Evolutionary conservation across 805 yeast genomes (phyloP), one percentile per base, ranked within the genome.

Genomic region (Torulaspora microellipsoides): DNA sequence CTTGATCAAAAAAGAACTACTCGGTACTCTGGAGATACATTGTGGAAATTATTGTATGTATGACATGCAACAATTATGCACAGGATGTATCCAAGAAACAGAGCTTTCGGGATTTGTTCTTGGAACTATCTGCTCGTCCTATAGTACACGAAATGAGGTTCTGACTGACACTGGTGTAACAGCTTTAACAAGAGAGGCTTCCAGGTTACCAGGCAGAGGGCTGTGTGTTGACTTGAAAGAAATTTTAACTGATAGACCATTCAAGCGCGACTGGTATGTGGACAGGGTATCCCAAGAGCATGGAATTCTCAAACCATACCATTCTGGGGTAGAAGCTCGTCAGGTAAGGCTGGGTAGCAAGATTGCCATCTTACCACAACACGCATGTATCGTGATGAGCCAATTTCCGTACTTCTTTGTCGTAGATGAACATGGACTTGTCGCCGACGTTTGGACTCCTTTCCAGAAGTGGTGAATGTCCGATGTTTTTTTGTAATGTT

Each of bases 11-110:
- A 56, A 57, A 3, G 47, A 55, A 4, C 45, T 70, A 13, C 47
- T 52, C 14, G 81, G 80, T 4, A 55, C 58, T 1, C 63, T 85
- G 31, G 93, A 85, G 56, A 58, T 85, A 13, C 95, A 85, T 59
- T 90, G 91, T n/a, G 95, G 95, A 10, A 84, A 85, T 58, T 85
- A 81, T 56, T 74, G 82, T 3, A 74, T 80, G 56, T 78, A 84
- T 55, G 95, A 85, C 58, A 64, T 83, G 42, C 95, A 85, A 58
- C 93, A 85, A 59, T 71, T 80, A n/a, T 75, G 85, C 10, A 85
- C 93, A 0, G 77, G 77, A 0, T 77, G 83, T 50, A 70, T 82
- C 11, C 54, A 64, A 1, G 55, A 59, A 14, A 62, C 66, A 1
- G 66, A 72, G 34, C 70, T 83, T 31, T 73, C 88, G 0, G 66